A percentile compares a stretch with the other conserved stretches of the same genome.
Evolutionary conservation across 192 early-diverging fungal species (phyloP).

Genomic region (Funneliformis mosseae): DNA sequence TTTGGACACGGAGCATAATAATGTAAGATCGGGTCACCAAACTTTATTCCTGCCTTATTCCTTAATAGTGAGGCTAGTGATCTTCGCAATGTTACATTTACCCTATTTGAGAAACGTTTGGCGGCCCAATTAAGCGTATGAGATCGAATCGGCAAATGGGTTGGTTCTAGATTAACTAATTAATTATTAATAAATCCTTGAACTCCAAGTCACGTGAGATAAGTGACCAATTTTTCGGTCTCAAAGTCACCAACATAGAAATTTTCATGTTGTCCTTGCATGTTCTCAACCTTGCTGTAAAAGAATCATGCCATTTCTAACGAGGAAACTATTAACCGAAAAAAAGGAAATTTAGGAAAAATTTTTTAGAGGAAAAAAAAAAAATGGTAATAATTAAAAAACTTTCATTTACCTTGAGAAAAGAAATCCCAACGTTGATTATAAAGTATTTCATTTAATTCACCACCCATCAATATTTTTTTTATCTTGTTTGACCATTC

Average conservation of each 20-base stretch:
- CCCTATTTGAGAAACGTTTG: slow-evolving; percentile 2
- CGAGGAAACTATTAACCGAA: slow-evolving; percentile 18
- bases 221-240: slow-evolving; percentile 17
- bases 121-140: background rate
- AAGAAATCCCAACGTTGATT: slow-evolving; percentile 31
- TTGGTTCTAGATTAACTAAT: background rate
- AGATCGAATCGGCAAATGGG: slow-evolving; percentile 5
- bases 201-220: slow-evolving; percentile 23
- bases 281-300: slow-evolving; percentile 11
- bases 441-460: slow-evolving; percentile 23
- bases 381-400: background rate
- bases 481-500: slow-evolving; percentile 16
- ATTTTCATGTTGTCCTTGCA: slow-evolving; percentile 22
- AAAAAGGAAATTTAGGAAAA: background rate
- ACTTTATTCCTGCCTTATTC: background rate
- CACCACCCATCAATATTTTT: slow-evolving; percentile 14
- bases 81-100: too few relatives aligned
- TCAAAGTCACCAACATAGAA: slow-evolving; percentile 24
- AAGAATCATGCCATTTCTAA: slow-evolving; percentile 7
- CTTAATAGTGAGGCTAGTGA: slow-evolving; percentile 10
- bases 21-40: slow-evolving; percentile 20
- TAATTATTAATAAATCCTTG: too few relatives aligned
- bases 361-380: background rate
- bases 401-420: slow-evolving; percentile 16
- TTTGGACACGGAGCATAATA: slow-evolving; percentile 28